These are phyloP conservation scores for Leccinum truebloodii DNA, from an alignment of 768 basidiomycete species.

Conservation along the genomic window DNA sequence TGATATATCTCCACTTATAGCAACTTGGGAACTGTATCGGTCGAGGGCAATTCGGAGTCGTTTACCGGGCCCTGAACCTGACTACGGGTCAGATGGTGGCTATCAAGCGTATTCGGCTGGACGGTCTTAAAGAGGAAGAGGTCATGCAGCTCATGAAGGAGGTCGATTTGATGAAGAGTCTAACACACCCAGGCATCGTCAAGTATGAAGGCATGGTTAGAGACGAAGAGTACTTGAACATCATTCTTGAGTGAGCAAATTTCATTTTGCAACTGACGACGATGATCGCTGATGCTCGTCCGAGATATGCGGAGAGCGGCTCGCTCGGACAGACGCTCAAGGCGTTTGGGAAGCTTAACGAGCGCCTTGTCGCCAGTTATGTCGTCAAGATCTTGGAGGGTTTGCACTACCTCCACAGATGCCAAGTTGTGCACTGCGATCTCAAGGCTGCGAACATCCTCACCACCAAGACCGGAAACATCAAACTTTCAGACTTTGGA, in stretches of 20 bases:
- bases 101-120: conserved; percentile 92
- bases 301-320: conserved; percentile 94
- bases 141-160: conserved; percentile 91
- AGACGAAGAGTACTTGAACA: conserved; percentile 85
- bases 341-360: conserved; percentile 92
- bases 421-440: conserved; percentile 95
- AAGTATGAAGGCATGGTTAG: conserved; percentile 96
- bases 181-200: conserved; percentile 94
- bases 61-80: conserved; percentile 92
- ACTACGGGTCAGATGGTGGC: conserved; percentile 98
- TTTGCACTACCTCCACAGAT: conserved; percentile 86
- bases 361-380: conserved; percentile 87
- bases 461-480: conserved; percentile 97
- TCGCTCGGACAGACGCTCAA: conserved; percentile 92
- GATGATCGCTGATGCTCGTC: conserved; percentile 16
- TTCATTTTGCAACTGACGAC: neutral
- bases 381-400: conserved; percentile 97
- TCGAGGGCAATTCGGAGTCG: conserved; percentile 94
- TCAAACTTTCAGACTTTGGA: conserved; percentile 97
- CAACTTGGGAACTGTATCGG: conserved; percentile 99
- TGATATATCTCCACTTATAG: conserved; percentile 41
- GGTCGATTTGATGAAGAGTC: conserved; percentile 87
- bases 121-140: conserved; percentile 89
- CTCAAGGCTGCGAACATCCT: conserved; percentile 98
- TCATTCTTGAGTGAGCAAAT: conserved; percentile 83